Percentiles rank a stretch among this genome's conserved stretches.
These are phyloP conservation scores for Ogataea minuta DNA, from an alignment of 805 yeast genomes.

Conservation along the genomic window DNA sequence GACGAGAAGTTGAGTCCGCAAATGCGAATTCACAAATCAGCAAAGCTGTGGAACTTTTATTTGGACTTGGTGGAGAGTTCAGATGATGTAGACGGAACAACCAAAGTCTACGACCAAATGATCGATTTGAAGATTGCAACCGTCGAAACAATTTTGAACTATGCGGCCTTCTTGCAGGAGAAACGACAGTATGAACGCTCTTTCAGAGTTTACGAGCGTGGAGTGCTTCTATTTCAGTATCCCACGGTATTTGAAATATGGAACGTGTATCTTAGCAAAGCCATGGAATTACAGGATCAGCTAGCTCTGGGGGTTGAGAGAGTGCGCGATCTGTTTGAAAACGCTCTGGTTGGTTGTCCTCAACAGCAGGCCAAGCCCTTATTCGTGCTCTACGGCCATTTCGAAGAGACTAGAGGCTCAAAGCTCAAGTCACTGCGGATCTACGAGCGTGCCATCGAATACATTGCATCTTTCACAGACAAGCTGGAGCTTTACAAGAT, in stretches of 20 bases:
- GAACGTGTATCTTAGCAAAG: constrained; percentile 61
- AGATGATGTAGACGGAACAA: constrained; percentile 41
- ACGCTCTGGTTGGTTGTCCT: constrained; percentile 55
- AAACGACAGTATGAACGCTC: constrained; percentile 46
- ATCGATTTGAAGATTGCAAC: constrained; percentile 65
- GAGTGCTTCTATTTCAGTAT: constrained; percentile 57
- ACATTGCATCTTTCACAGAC: constrained; percentile 29
- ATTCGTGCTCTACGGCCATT: constrained; percentile 53
- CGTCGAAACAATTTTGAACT: constrained; percentile 61
- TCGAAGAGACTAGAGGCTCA: constrained; percentile 58
- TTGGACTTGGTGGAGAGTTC: constrained; percentile 65
- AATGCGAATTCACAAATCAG: constrained; percentile 55
- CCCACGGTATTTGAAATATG: constrained; percentile 69
- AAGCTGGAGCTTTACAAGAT: constrained; percentile 42
- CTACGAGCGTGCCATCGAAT: constrained; percentile 41
- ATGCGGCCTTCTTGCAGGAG: constrained; percentile 58
- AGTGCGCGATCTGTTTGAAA: constrained; percentile 73
- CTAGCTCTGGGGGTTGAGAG: constrained; percentile 45
- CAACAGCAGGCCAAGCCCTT: constrained; percentile 46
- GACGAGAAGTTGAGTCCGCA: constrained; percentile 53
- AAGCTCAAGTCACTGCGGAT: constrained; percentile 48
- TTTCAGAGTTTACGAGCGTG: constrained; percentile 65
- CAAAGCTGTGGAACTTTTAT: constrained; percentile 69
- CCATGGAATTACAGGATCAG: constrained; percentile 35
- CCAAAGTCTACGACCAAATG: constrained; percentile 49